phyloP scores from a whole-genome alignment of 2,329 filamentous ascomycete species.

The Hortaea sp. region DNA sequence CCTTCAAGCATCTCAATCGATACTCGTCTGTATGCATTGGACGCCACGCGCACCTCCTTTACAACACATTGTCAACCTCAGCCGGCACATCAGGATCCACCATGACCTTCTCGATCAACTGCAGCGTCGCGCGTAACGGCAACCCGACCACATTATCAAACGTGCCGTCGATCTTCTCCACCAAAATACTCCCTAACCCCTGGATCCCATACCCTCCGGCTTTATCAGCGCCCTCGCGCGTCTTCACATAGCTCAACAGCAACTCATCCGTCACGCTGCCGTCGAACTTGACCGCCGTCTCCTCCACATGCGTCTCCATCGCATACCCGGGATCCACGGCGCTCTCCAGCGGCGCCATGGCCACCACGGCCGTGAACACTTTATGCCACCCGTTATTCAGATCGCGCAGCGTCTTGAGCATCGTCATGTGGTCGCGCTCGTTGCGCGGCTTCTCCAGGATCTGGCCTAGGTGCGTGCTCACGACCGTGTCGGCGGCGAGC shows the following conservation, averaged over 20 bases:
- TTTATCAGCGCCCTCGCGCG: conserved; percentile 89
- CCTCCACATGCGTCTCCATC: conserved; percentile 71
- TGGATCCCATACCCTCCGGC: conserved; percentile 94
- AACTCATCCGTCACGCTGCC: conserved; percentile 64
- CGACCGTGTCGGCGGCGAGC: conserved; percentile 82
- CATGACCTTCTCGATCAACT: conserved; percentile 80
- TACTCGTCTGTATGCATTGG: no score
- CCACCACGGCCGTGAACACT: conserved; percentile 76
- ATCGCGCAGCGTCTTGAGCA: conserved; percentile 75
- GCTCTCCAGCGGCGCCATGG: conserved; percentile 72
- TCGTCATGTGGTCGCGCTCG: conserved; percentile 70
- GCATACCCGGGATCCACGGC: conserved; percentile 77
- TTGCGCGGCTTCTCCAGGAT: conserved; percentile 86
- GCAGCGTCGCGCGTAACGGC: conserved; percentile 67
- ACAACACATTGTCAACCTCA: conserved; percentile 32
- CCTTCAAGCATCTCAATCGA: no score
- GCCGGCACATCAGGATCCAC: conserved; percentile 55
- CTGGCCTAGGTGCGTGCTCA: conserved; percentile 62
- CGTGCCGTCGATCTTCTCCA: conserved; percentile 80
- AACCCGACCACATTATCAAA: conserved; percentile 93
- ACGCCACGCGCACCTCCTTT: not conserved
- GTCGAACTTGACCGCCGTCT: conserved; percentile 86
- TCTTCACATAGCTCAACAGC: conserved; percentile 68
- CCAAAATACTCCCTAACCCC: conserved; percentile 72
- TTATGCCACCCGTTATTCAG: conserved; percentile 53